Evolutionary conservation across 2,329 filamentous ascomycete species (phyloP).

Genomic region (Graphilbum fragrans): DNA sequence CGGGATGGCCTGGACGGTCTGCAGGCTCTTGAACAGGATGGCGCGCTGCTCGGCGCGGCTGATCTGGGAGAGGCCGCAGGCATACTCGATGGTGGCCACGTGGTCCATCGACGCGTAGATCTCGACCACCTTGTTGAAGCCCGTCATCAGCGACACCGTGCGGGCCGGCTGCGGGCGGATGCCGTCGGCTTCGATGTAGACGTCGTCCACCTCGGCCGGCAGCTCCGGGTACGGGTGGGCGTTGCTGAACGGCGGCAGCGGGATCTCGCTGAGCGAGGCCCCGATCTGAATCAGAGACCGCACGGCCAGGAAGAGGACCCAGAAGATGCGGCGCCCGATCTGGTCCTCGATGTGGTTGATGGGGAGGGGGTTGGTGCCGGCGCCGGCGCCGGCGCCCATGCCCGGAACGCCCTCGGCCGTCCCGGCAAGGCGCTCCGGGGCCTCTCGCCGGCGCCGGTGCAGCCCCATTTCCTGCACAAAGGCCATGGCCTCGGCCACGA

Average conservation of each 20-base stretch:
- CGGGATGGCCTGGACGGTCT: slow-evolving; percentile 56
- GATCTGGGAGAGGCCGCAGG: slow-evolving; percentile 66
- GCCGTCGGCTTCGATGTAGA: slow-evolving; percentile 60
- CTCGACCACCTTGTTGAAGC: slow-evolving; percentile 69
- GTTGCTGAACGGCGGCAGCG: slow-evolving; percentile 59
- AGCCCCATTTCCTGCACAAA: slow-evolving; percentile 57
- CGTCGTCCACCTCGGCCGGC: slow-evolving; percentile 74
- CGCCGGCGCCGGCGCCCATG: neutral
- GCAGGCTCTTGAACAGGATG: slow-evolving; percentile 58
- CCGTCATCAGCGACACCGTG: slow-evolving; percentile 57
- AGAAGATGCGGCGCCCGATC: slow-evolving; percentile 70
- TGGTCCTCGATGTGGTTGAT: slow-evolving; percentile 63
- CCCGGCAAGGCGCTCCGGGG: too few species aligned
- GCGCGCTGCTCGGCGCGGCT: slow-evolving; percentile 69
- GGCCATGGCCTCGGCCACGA: slow-evolving; percentile 59
- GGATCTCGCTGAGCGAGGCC: slow-evolving; percentile 55
- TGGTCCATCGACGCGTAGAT: slow-evolving; percentile 73
- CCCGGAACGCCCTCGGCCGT: too few species aligned
- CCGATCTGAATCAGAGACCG: slow-evolving; percentile 69
- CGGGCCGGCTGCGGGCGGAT: slow-evolving; percentile 59
- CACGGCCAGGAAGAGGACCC: slow-evolving; percentile 66
- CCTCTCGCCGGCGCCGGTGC: slow-evolving; percentile 28
- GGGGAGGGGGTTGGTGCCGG: slow-evolving; percentile 7
- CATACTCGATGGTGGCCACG: slow-evolving; percentile 67
- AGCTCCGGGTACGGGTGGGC: slow-evolving; percentile 60